Conservation (phyloP, 177 flowering plant genomes). For the Viscum album region DNA sequence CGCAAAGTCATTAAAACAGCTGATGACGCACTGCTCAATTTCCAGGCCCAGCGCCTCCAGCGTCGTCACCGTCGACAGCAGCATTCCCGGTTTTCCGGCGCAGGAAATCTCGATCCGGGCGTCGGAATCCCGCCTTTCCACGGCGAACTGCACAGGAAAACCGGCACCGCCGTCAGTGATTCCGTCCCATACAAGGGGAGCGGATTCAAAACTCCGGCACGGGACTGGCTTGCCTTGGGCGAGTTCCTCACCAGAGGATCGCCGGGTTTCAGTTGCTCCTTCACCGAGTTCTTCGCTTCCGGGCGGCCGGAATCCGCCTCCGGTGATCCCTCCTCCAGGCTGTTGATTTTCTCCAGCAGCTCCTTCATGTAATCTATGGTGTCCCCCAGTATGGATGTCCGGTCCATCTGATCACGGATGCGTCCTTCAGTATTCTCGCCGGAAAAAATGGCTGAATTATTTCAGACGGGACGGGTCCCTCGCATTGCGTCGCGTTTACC, state of each 20-base stretch:
- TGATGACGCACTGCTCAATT: conserved; percentile 36
- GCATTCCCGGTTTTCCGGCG: conserved; percentile 34
- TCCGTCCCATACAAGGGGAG: too few species aligned
- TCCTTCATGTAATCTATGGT: conserved; percentile 90
- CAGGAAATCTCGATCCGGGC: conserved; percentile 32
- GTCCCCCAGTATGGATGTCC: conserved; percentile 90
- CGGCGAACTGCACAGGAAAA: conserved; percentile 30
- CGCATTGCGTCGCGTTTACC: too few species aligned
- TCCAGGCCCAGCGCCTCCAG: conserved; percentile 56
- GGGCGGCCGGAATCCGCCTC: conserved; percentile 18
- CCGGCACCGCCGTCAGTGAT: too few species aligned
- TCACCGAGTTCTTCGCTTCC: conserved; percentile 30
- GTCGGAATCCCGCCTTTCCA: conserved; percentile 26
- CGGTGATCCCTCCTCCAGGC: conserved; percentile 34
- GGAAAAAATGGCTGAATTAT: too few species aligned
- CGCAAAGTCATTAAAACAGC: conserved; percentile 38
- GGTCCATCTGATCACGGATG: conserved; percentile 55
- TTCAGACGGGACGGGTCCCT: too few species aligned
- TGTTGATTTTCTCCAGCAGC: conserved; percentile 59
- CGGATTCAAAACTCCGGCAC: too few species aligned
- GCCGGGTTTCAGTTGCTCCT: conserved; percentile 40
- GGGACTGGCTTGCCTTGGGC: conserved; percentile 35
- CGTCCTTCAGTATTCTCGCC: too few species aligned
- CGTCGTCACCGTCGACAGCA: conserved; percentile 36
- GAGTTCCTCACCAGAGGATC: conserved; percentile 50